Base-by-base conservation (phyloP, 305 asterid species). In the Euphrasia arctica region DNA sequence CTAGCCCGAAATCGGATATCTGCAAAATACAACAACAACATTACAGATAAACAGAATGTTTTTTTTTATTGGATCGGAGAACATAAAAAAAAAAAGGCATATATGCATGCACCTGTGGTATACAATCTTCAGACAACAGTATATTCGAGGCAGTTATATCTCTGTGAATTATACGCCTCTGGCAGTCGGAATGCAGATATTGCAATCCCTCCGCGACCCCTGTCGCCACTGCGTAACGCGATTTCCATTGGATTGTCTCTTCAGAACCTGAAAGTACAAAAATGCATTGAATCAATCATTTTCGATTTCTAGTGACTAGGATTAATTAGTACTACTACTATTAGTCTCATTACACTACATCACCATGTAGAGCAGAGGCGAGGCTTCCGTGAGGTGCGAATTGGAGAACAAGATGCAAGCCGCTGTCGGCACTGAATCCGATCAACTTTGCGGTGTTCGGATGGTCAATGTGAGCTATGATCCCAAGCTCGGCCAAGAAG, bases 1-100 rank as follows among this genome's bases (percentile, higher is more conserved):
- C 97, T 22, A 93, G 79, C 56, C 99, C 99, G 7, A 90, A 94
- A 76, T 94, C 97, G 70, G 99, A 94, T 86, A 94, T 94, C 99
- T 93, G 83, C 82, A 77, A n/a, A 58, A 67, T 14, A 59, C 58
- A 54, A 34, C 7, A n/a, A n/a, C n/a, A 18, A 18, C 54, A 69
- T 70, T 57, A 65, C 39, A 39, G n/a, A 13, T 14, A 15, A 45
- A 66, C 10, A 8, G 25, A 45, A 59, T 0, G 51, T 60, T 12
- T 18, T 18, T 10, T 57, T 11, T 32, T 29, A 18, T 18, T 18
- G 22, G 22, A 18, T 18, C 9, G 32, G 49, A 61, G 49, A 64
- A 49, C n/a, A 54, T 10, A 54, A 39, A n/a, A 36, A 18, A 62
- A 29, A 12, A 2, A n/a, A n/a, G 54, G 71, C 43, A 90, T n/a